Percentiles rank a stretch among this genome's conserved stretches.
Evolutionary conservation across 1,284 basidiomycete genomes (phyloP).

Genomic region (Tylopilus orsonianus): DNA sequence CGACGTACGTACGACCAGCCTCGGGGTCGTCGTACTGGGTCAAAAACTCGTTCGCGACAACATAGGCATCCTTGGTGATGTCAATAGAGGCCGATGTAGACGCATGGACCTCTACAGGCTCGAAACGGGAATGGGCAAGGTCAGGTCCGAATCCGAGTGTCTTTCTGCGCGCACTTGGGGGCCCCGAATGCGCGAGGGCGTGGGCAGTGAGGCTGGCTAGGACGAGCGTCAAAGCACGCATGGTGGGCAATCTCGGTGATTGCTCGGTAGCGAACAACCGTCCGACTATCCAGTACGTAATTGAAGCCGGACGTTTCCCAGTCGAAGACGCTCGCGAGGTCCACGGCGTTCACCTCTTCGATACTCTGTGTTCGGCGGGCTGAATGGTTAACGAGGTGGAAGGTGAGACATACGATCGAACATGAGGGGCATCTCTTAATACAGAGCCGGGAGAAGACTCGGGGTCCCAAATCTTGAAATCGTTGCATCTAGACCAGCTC

Average conservation of each 20-base stretch:
- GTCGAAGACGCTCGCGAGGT: no score
- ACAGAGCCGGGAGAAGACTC: no score
- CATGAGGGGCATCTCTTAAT: no score
- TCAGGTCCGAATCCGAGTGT: slow-evolving; percentile 75
- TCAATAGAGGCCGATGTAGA: slow-evolving; percentile 38
- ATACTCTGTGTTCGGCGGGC: no score
- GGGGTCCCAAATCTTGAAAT: no score
- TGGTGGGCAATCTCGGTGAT: slow-evolving; percentile 1
- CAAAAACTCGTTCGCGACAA: slow-evolving; percentile 60
- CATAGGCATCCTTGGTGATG: slow-evolving; percentile 47
- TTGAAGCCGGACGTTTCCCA: no score
- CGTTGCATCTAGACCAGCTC: no score
- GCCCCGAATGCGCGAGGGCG: slow-evolving; percentile 18
- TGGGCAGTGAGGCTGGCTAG: slow-evolving; percentile 29
- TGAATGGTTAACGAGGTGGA: no score
- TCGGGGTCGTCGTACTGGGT: slow-evolving; percentile 26
- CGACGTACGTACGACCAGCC: slow-evolving; percentile 46
- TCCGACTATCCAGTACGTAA: not conserved
- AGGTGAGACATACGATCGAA: no score
- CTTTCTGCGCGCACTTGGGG: slow-evolving; percentile 45
- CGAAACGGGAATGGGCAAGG: slow-evolving; percentile 67
- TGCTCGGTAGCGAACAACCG: not conserved
- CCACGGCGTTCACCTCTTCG: no score
- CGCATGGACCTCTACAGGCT: slow-evolving; percentile 40
- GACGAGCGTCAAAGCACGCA: slow-evolving; percentile 27